These are phyloP conservation scores for Vigna radiata DNA, from an alignment of 306 rosid genomes.

Conservation along the genomic window DNA sequence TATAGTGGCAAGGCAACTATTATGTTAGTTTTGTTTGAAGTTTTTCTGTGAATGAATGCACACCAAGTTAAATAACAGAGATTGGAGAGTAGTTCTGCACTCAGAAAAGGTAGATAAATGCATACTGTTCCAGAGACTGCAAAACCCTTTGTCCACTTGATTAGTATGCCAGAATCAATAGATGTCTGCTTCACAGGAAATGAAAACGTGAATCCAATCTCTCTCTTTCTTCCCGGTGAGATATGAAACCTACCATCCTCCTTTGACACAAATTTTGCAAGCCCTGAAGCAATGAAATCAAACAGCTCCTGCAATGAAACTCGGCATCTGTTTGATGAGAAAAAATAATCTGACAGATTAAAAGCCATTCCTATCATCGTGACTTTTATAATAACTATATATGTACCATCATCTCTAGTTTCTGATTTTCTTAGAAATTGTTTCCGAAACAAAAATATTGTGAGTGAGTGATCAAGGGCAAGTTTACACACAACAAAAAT, in stretches of 20 bases:
- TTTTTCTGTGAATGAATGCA: background rate
- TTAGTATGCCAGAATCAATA: slow-evolving; percentile 84
- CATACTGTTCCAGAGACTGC: slow-evolving; percentile 88
- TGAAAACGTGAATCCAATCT: slow-evolving; percentile 93
- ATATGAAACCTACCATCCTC: slow-evolving; percentile 69
- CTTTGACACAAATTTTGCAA: slow-evolving; percentile 68
- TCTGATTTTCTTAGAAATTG: too few relatives aligned
- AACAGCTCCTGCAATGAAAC: slow-evolving; percentile 67
- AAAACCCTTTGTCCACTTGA: slow-evolving; percentile 97
- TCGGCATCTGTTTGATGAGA: too few relatives aligned
- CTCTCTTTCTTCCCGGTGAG: slow-evolving; percentile 65
- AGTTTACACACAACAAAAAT: too few relatives aligned
- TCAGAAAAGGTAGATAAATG: slow-evolving; percentile 6
- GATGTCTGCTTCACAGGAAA: slow-evolving; percentile 93
- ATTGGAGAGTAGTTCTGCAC: background rate
- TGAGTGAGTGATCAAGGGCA: too few relatives aligned
- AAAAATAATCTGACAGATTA: too few relatives aligned
- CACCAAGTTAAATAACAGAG: background rate
- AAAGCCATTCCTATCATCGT: too few relatives aligned
- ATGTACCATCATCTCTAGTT: too few relatives aligned
- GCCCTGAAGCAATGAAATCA: slow-evolving; percentile 83
- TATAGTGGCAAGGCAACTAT: background rate
- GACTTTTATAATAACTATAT: too few relatives aligned
- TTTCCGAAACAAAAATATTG: too few relatives aligned
- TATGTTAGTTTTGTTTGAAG: background rate